A percentile compares a stretch with the other conserved stretches of the same genome.
Conservation (phyloP, 2,329 filamentous ascomycete genomes). For the Beauveria sp. region DNA sequence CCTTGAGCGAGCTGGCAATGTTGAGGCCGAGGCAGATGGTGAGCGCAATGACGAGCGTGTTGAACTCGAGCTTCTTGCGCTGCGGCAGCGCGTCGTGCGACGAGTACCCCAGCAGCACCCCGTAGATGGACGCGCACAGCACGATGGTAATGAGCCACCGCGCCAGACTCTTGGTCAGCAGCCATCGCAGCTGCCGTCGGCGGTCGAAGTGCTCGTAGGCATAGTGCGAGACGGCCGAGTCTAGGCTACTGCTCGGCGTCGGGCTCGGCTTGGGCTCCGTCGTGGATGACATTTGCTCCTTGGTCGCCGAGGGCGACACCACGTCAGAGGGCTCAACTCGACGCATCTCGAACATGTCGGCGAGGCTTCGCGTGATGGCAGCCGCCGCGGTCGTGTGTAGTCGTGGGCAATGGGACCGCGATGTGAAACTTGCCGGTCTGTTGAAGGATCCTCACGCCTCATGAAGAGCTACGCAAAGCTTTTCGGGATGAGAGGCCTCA, state of each 20-base stretch:
- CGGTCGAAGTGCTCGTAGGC: constrained; percentile 17
- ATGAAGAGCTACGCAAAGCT: background rate
- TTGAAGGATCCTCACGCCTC: background rate
- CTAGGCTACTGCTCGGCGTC: background rate
- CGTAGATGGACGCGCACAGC: constrained; percentile 22
- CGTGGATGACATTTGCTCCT: no score
- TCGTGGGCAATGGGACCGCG: background rate
- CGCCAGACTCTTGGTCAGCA: constrained; percentile 13
- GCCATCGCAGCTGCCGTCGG: constrained; percentile 15
- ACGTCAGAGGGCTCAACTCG: no score
- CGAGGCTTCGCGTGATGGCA: background rate
- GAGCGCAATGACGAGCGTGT: constrained; percentile 35
- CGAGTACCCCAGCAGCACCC: constrained; percentile 22
- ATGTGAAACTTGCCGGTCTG: background rate
- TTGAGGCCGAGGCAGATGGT: constrained; percentile 35
- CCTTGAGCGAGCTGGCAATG: constrained; percentile 34
- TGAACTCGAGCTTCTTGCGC: constrained; percentile 32
- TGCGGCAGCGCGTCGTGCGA: constrained; percentile 23
- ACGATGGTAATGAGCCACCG: constrained; percentile 24
- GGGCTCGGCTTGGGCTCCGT: background rate
- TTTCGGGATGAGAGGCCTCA: background rate
- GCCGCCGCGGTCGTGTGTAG: background rate
- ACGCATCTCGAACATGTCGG: background rate
- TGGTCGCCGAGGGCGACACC: no score
- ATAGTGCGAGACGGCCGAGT: constrained; percentile 14